Base-by-base conservation (phyloP, 2,329 filamentous ascomycete genomes). In the Coniochaeta sp. region DNA sequence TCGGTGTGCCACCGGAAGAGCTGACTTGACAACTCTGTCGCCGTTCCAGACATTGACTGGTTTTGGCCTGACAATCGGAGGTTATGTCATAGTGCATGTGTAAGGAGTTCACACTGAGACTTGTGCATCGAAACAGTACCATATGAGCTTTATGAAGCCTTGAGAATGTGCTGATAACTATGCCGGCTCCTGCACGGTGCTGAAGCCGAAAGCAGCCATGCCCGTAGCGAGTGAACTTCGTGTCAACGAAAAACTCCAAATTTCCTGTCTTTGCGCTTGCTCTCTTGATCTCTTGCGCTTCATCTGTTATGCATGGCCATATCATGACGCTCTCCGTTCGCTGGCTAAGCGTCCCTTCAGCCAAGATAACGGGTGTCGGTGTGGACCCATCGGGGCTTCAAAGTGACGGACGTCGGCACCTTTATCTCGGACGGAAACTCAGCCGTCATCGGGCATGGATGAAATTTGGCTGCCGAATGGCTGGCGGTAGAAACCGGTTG, bases 311-410 rank as follows among this genome's bases (percentile, higher is more conserved):
- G 42, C 42, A 47, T 47, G 10, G 42, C 10, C 9, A 47, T 40
- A 47, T 47, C n/a, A 22, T 5, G 3, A 47, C 14, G 10, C 42
- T 24, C 10, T 12, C 16, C 5, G n/a, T 47, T 30, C 14, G 47
- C 26, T 52, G 47, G 19, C 22, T 24, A 52, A 52, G 47, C 12
- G 2, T 52, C 4, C 47, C 30, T 56, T 24, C 30, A 22, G 54
- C 54, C 54, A 56, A 56, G 54, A 24, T 56, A 10, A 26, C 54
- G 54, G 54, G 17, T 36, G 54, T 56, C 54, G 54, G 54, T 56
- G 54, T 56, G 54, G 54, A 56, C 17, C 54, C 50, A 32, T 30
- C 26, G 12, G 32, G 9, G 32, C 26, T 22, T 28, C 22, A 34
- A 38, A 36, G 19, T 22, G 2, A n/a, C 28, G 54, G 34, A 24